Evolutionary conservation across 352 stramenopile species (phyloP).

Genomic region (Saprolegnia diclina): DNA sequence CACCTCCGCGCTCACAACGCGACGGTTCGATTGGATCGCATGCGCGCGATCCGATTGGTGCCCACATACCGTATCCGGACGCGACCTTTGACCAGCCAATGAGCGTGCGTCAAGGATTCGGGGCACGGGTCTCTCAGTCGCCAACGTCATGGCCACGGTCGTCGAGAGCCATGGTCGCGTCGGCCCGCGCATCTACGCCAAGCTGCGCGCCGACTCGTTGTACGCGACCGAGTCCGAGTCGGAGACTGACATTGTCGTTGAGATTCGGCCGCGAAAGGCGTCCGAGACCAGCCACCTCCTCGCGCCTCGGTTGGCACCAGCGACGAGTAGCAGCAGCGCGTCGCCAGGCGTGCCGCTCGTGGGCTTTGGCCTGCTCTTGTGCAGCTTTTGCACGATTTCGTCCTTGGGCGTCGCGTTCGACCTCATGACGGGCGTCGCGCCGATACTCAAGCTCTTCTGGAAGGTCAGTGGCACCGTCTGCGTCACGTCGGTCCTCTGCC

Average conservation of each 20-base stretch:
- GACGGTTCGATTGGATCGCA: not conserved
- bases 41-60: not conserved
- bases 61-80: too few relatives aligned
- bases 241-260: not conserved
- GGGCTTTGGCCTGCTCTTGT: constrained; percentile 59
- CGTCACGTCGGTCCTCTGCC: constrained; percentile 33
- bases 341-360: constrained; percentile 48
- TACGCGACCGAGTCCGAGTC: constrained; percentile 3
- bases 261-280: not conserved
- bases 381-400: constrained; percentile 64
- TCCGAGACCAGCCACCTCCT: not conserved
- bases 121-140: not conserved
- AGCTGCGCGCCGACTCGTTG: not conserved
- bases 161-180: too few relatives aligned
- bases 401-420: constrained; percentile 73
- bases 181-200: not conserved
- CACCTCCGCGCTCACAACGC: not conserved
- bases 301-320: not conserved
- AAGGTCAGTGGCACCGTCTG: constrained; percentile 63
- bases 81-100: too few relatives aligned
- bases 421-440: constrained; percentile 46
- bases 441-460: constrained; percentile 85
- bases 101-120: too few relatives aligned
- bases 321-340: not conserved
- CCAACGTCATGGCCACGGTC: not conserved